phyloP scores from a whole-genome alignment of 2,329 filamentous ascomycete genomes.

The Exophiala phaeomuriformis region DNA sequence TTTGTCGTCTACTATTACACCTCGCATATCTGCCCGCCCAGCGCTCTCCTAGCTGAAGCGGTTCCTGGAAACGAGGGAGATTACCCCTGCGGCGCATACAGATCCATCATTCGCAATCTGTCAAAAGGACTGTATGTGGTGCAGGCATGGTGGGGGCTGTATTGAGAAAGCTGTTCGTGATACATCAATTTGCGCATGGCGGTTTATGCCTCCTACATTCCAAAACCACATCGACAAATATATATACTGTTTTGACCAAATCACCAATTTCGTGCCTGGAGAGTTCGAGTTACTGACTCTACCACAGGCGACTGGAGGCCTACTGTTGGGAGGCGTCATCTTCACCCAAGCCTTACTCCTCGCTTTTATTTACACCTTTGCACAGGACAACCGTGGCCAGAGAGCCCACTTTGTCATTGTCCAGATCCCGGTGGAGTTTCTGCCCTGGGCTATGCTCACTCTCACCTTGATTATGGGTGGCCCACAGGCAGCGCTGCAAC shows the following conservation, averaged over 20 bases:
- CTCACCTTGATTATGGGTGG: constrained; percentile 64
- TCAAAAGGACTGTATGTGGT: constrained; percentile 54
- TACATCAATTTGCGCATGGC: constrained; percentile 52
- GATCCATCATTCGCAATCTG: constrained; percentile 61
- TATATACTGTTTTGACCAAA: constrained; percentile 12
- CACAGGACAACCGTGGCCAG: constrained; percentile 73
- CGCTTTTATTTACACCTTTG: constrained; percentile 74
- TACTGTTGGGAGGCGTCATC: constrained; percentile 29
- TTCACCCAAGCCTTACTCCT: constrained; percentile 59
- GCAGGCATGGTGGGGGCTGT: constrained; percentile 69
- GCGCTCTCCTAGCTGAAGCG: constrained; percentile 62
- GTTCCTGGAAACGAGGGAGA: constrained; percentile 82
- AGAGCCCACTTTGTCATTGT: constrained; percentile 75
- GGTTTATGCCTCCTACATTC: constrained; percentile 61
- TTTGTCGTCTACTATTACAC: constrained; percentile 33
- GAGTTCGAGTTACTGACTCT: constrained; percentile 22
- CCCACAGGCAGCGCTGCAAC: constrained; percentile 50
- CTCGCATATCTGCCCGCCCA: constrained; percentile 76
- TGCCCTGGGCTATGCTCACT: constrained; percentile 73
- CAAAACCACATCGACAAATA: background rate
- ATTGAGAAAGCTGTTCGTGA: constrained; percentile 57
- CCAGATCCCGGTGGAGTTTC: constrained; percentile 70
- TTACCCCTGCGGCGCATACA: constrained; percentile 58
- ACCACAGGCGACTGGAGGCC: constrained; percentile 38
- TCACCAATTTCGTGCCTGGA: background rate